Evolutionary conservation across 768 basidiomycete genomes (phyloP).

Genomic region (Lactarius vividus): DNA sequence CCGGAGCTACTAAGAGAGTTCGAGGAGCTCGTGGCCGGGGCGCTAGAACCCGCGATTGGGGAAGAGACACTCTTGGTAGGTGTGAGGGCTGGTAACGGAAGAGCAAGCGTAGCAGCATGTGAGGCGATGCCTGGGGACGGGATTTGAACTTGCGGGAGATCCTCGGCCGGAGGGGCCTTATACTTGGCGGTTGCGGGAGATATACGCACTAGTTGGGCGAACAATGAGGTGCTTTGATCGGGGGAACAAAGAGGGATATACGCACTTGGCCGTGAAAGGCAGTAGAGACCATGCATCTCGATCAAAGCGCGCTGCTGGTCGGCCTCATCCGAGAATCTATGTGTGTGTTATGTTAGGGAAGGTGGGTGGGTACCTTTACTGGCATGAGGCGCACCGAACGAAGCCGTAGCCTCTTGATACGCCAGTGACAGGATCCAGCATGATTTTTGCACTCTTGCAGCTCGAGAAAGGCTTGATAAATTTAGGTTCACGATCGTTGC

Average conservation of each 20-base stretch:
- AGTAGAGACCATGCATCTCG: slow-evolving; percentile 91
- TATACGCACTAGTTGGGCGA: slow-evolving; percentile 66
- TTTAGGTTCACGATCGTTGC: slow-evolving; percentile 84
- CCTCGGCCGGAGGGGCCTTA: slow-evolving; percentile 51
- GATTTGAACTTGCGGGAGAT: slow-evolving; percentile 28
- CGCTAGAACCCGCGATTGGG: slow-evolving; percentile 51
- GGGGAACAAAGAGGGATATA: slow-evolving; percentile 24
- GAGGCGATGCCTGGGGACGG: slow-evolving; percentile 13
- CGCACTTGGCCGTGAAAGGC: slow-evolving; percentile 84
- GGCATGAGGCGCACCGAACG: slow-evolving; percentile 57
- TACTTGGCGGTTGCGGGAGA: slow-evolving; percentile 88
- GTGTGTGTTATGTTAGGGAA: slow-evolving; percentile 23
- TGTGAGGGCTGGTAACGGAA: slow-evolving; percentile 45
- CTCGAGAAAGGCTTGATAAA: slow-evolving; percentile 86
- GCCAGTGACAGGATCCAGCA: slow-evolving; percentile 88
- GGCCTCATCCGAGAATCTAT: slow-evolving; percentile 82
- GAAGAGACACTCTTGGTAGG: slow-evolving; percentile 68
- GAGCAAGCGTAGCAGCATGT: slow-evolving; percentile 44
- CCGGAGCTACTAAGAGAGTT: slow-evolving; percentile 30
- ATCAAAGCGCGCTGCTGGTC: slow-evolving; percentile 89
- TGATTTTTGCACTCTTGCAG: slow-evolving; percentile 95
- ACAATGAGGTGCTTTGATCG: slow-evolving; percentile 30
- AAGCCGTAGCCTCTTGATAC: slow-evolving; percentile 91
- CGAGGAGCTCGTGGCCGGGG: slow-evolving; percentile 27
- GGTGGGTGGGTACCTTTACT: slow-evolving; percentile 13